phyloP scores from a whole-genome alignment of 129 eudicot species.

The Tagetes patula region DNA sequence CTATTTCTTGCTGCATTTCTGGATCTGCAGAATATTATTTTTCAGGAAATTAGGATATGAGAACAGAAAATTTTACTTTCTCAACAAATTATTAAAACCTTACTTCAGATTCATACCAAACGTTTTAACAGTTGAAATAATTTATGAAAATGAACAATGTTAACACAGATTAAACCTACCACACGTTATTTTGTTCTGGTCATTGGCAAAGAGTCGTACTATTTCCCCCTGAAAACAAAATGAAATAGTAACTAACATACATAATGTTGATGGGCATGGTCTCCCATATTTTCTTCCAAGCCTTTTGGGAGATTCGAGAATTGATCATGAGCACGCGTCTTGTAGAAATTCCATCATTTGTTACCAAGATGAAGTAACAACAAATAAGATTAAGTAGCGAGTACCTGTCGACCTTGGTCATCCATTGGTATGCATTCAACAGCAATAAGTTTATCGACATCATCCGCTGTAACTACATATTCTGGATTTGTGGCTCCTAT shows the following conservation, averaged over 20 bases:
- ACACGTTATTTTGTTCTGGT: conserved; percentile 85
- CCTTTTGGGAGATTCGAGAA: background rate
- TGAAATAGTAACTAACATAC: background rate
- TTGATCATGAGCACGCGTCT: background rate
- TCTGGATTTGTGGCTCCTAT: conserved; percentile 98
- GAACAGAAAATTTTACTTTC: background rate
- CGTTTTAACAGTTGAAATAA: background rate
- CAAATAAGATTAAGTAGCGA: background rate
- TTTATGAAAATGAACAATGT: background rate
- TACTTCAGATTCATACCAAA: conserved; percentile 14
- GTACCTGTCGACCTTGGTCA: conserved; percentile 94
- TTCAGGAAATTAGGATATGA: conserved; percentile 5
- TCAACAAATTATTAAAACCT: background rate
- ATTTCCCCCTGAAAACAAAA: conserved; percentile 59
- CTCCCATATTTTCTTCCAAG: background rate
- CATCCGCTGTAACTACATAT: conserved; percentile 95
- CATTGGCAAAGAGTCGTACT: conserved; percentile 83
- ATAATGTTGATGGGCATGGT: background rate
- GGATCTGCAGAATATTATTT: conserved; percentile 56
- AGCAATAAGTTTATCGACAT: conserved; percentile 88
- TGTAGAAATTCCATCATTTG: background rate
- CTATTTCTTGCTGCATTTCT: conserved; percentile 87
- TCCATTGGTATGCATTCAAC: conserved; percentile 99
- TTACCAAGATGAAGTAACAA: conserved; percentile 1
- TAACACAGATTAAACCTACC: conserved; percentile 50